Evolutionary conservation across 2,329 filamentous ascomycete species (phyloP).

Genomic region (Emergomyces orientalis): DNA sequence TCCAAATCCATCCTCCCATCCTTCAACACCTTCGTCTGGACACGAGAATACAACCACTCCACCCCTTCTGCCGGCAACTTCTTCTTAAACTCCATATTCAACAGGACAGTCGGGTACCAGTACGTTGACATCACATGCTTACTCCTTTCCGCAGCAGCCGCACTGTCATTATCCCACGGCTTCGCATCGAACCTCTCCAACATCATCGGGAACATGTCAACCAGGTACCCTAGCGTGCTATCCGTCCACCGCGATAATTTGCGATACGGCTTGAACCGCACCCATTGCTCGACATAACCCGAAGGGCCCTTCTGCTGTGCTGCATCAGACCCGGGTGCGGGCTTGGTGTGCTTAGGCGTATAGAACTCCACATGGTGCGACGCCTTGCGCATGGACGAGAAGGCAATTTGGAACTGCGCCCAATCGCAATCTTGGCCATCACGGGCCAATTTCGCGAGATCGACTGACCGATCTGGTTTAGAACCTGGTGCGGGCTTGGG

Average conservation of each 20-base stretch:
- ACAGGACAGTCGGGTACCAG: slow-evolving; percentile 67
- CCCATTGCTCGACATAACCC: slow-evolving; percentile 54
- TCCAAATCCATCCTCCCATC: slow-evolving; percentile 69
- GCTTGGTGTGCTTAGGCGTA: slow-evolving; percentile 32
- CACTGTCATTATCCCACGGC: slow-evolving; percentile 19
- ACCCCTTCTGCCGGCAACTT: slow-evolving; percentile 56
- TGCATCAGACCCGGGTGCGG: not conserved
- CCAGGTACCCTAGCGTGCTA: slow-evolving; percentile 53
- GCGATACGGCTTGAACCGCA: slow-evolving; percentile 45
- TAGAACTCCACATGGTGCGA: slow-evolving; percentile 44
- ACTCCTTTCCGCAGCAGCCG: slow-evolving; percentile 23
- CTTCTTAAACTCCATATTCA: slow-evolving; percentile 73
- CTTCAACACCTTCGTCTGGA: slow-evolving; percentile 55
- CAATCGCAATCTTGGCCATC: slow-evolving; percentile 39
- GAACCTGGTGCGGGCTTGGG: slow-evolving; percentile 35
- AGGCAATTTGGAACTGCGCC: slow-evolving; percentile 28
- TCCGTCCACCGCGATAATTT: slow-evolving; percentile 50
- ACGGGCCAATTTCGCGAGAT: slow-evolving; percentile 33
- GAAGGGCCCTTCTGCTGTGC: slow-evolving; percentile 24
- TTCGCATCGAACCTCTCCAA: slow-evolving; percentile 42
- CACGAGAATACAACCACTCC: slow-evolving; percentile 61
- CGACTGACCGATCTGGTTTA: slow-evolving; percentile 2
- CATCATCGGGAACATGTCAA: slow-evolving; percentile 60
- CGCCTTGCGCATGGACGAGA: slow-evolving; percentile 38
- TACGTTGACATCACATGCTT: slow-evolving; percentile 34